phyloP scores from a whole-genome alignment of 1,139 yeast genomes.

The Hansenula anomala region DNA sequence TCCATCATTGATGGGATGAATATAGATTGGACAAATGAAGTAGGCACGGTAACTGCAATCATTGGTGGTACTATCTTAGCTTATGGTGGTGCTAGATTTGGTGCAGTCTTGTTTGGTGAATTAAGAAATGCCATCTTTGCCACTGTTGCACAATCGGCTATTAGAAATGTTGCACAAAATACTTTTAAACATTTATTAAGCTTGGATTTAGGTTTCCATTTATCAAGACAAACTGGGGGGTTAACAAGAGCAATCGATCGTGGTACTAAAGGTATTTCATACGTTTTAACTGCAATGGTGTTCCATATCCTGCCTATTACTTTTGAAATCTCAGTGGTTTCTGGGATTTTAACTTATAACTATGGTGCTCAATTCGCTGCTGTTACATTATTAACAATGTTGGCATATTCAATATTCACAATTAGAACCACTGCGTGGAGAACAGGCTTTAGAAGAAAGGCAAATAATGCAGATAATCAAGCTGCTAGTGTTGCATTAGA shows the following conservation, averaged over 20 bases:
- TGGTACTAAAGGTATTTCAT: conserved; percentile 96
- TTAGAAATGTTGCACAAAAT: conserved; percentile 81
- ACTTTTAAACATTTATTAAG: conserved; percentile 81
- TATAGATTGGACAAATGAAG: conserved; percentile 69
- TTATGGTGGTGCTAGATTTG: conserved; percentile 92
- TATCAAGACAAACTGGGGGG: conserved; percentile 93
- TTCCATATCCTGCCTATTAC: conserved; percentile 93
- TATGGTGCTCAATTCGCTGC: conserved; percentile 89
- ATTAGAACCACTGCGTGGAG: conserved; percentile 95
- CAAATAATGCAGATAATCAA: conserved; percentile 89
- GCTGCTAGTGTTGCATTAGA: conserved; percentile 95
- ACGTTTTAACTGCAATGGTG: conserved; percentile 91
- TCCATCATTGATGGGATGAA: conserved; percentile 89
- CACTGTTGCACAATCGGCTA: conserved; percentile 91
- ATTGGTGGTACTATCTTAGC: conserved; percentile 77
- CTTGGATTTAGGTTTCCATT: conserved; percentile 85
- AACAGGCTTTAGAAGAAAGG: conserved; percentile 83
- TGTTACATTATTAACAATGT: conserved; percentile 83
- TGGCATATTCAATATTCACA: conserved; percentile 81
- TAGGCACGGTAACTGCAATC: conserved; percentile 52
- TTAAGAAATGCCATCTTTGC: conserved; percentile 93
- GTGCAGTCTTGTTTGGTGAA: conserved; percentile 92
- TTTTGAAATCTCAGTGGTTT: conserved; percentile 86
- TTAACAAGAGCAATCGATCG: conserved; percentile 93
- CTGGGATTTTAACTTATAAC: conserved; percentile 90